A percentile compares a stretch with the other conserved stretches of the same genome.
Conservation (phyloP, 768 basidiomycete species). For the Pleurotus djamor region DNA sequence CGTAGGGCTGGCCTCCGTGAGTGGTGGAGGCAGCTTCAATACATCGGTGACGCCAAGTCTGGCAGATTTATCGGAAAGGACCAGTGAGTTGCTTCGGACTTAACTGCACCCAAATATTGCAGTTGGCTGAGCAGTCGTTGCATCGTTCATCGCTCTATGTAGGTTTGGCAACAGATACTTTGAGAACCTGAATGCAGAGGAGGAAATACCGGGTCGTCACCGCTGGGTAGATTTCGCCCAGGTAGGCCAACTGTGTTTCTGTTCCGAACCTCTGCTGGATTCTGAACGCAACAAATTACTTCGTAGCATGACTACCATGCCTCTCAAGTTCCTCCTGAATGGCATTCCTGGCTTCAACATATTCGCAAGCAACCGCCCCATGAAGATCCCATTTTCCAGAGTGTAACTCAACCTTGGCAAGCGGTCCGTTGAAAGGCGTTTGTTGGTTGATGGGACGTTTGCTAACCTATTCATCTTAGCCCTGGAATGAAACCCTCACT, state of each 20-base stretch:
- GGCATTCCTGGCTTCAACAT: conserved; percentile 95
- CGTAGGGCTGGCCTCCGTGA: conserved; percentile 75
- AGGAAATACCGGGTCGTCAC: conserved; percentile 93
- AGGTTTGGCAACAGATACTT: conserved; percentile 95
- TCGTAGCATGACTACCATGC: conserved; percentile 80
- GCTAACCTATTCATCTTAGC: conserved; percentile 38
- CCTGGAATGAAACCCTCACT: conserved; percentile 86
- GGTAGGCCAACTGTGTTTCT: conserved; percentile 35
- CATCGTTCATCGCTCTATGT: conserved; percentile 8
- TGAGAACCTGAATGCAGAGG: conserved; percentile 84
- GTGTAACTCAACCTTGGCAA: conserved; percentile 75
- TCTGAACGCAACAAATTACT: not conserved
- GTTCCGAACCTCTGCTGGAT: not conserved
- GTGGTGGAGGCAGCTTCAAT: conserved; percentile 91
- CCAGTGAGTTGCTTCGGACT: conserved; percentile 56
- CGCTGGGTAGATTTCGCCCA: conserved; percentile 96
- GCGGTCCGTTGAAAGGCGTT: conserved; percentile 49
- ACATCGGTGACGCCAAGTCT: conserved; percentile 92
- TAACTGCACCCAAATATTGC: not conserved
- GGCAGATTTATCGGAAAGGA: conserved; percentile 76
- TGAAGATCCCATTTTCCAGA: conserved; percentile 71
- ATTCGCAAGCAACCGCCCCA: conserved; percentile 83
- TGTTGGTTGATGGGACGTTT: conserved; percentile 3
- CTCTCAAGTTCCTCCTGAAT: conserved; percentile 93
- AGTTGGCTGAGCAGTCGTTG: conserved; percentile 6